phyloP scores from a whole-genome alignment of 2,329 filamentous ascomycete species.

The Trematosphaeria pertusa region DNA sequence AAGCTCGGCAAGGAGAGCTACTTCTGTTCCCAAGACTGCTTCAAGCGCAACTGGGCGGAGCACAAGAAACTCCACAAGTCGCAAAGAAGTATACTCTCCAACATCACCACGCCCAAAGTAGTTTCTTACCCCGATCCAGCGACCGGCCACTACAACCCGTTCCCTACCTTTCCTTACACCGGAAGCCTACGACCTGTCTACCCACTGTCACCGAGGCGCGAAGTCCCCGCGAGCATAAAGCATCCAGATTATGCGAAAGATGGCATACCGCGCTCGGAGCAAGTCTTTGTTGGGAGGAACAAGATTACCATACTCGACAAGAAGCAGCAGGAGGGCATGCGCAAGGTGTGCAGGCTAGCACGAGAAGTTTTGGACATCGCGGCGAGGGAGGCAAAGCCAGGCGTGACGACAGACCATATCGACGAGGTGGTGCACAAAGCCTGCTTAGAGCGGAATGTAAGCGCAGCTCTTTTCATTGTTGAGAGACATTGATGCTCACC shows the following conservation, averaged over 20 bases:
- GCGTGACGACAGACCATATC: slow-evolving; percentile 93
- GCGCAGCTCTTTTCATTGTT: slow-evolving; percentile 43
- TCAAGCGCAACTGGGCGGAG: slow-evolving; percentile 96
- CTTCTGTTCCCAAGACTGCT: slow-evolving; percentile 98
- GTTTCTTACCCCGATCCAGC: slow-evolving; percentile 91
- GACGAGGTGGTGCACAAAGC: slow-evolving; percentile 96
- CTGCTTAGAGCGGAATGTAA: slow-evolving; percentile 88
- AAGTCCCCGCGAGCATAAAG: slow-evolving; percentile 78
- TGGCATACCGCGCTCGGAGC: slow-evolving; percentile 74
- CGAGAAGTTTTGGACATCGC: slow-evolving; percentile 94
- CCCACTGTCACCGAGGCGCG: slow-evolving; percentile 47
- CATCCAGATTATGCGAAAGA: slow-evolving; percentile 88
- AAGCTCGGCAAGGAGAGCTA: slow-evolving; percentile 90
- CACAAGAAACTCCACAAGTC: slow-evolving; percentile 88
- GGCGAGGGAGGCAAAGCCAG: slow-evolving; percentile 82
- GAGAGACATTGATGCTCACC: slow-evolving; percentile 19
- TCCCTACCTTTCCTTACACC: slow-evolving; percentile 84
- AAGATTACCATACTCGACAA: slow-evolving; percentile 84
- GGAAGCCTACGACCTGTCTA: slow-evolving; percentile 86
- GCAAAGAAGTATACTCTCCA: slow-evolving; percentile 76
- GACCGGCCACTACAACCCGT: slow-evolving; percentile 90
- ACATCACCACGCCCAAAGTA: slow-evolving; percentile 77
- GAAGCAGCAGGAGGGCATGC: slow-evolving; percentile 85
- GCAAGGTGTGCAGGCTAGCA: slow-evolving; percentile 85
- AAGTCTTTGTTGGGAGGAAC: slow-evolving; percentile 72